Conservation (phyloP, 257 asterid genomes). For the Fraxinus cuspidata region DNA sequence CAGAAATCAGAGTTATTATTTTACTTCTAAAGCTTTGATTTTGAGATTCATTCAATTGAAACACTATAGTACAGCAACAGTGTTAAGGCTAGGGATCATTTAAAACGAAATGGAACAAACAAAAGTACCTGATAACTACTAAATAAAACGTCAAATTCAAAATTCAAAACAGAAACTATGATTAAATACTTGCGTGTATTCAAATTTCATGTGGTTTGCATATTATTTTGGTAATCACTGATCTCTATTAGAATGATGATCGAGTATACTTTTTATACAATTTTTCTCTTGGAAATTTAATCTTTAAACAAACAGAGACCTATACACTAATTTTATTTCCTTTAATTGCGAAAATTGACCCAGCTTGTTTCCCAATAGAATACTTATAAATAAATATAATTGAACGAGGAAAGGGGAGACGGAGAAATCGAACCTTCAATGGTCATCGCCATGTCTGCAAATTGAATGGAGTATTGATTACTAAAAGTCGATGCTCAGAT, state of each 20-base stretch:
- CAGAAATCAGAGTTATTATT: too few species aligned
- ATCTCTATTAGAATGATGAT: background rate
- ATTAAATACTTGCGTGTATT: background rate
- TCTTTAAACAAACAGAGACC: background rate
- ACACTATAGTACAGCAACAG: background rate
- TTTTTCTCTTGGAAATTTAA: background rate
- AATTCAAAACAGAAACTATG: background rate
- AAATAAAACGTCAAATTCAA: background rate
- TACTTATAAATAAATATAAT: background rate
- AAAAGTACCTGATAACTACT: background rate
- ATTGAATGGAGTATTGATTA: background rate
- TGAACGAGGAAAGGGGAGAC: conserved; percentile 5
- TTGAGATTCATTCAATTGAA: background rate
- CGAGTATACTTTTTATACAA: background rate
- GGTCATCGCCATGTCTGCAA: conserved; percentile 74
- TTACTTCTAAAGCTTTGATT: background rate
- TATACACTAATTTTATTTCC: background rate
- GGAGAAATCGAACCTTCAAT: conserved; percentile 60
- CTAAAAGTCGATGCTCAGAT: background rate
- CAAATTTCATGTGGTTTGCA: background rate
- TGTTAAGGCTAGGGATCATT: background rate
- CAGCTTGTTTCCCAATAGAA: background rate
- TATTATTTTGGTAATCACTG: conserved; percentile 1
- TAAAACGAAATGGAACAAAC: background rate
- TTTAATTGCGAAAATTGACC: conserved; percentile 1